phyloP scores from a whole-genome alignment of 495 filamentous ascomycete species.

The Daldinia decipiens region DNA sequence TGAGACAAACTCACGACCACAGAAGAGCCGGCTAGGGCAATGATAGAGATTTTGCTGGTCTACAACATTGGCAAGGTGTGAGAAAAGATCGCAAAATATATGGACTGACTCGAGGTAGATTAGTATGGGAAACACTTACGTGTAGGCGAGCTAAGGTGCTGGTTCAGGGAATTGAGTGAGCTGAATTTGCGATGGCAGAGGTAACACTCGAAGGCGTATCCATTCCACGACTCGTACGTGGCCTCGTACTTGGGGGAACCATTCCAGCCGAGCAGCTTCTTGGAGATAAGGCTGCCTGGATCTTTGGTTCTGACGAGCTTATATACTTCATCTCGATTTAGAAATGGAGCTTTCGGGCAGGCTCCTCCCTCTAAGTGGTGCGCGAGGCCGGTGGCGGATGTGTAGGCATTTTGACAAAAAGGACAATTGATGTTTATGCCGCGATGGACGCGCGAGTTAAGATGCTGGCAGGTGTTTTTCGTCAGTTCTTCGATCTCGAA shows the following conservation, averaged over 20 bases:
- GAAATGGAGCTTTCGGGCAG: conserved; percentile 27
- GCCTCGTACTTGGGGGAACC: not conserved
- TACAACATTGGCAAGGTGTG: not conserved
- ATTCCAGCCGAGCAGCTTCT: conserved; percentile 9
- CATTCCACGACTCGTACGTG: not conserved
- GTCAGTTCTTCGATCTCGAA: not conserved
- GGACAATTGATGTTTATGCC: conserved; percentile 42
- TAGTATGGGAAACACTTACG: not conserved
- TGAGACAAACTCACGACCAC: conserved; percentile 53
- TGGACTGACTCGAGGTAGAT: not conserved
- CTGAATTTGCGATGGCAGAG: not conserved
- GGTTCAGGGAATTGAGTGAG: not conserved
- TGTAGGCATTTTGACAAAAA: conserved; percentile 40
- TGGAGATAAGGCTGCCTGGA: conserved; percentile 16
- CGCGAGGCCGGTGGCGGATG: conserved; percentile 43
- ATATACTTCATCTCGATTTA: conserved; percentile 46
- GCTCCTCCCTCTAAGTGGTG: conserved; percentile 47
- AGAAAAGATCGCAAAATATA: not conserved
- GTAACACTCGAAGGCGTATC: not conserved
- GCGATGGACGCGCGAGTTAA: conserved; percentile 45
- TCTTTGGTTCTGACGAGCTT: not conserved
- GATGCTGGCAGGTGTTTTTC: conserved; percentile 34
- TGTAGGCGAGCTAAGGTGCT: not conserved
- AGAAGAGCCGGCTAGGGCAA: not conserved
- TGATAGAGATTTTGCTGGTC: not conserved